These are phyloP conservation scores for Pythium vanterpoolii DNA, from an alignment of 352 stramenopile genomes.

Conservation along the genomic window DNA sequence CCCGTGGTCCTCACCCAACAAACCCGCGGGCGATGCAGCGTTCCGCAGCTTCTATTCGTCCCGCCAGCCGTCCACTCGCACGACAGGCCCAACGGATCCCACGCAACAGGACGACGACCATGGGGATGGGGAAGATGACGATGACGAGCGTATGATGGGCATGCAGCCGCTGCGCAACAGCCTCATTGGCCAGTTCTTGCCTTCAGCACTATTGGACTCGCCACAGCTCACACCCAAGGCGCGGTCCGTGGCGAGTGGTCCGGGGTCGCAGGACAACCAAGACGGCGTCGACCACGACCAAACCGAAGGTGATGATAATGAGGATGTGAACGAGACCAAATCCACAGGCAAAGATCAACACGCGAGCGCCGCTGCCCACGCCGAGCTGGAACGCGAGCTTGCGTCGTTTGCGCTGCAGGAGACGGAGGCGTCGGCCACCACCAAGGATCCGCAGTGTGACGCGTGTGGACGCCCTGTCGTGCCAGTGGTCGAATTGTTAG, in stretches of 20 bases:
- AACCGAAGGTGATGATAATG: not conserved
- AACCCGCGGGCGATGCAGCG: constrained; percentile 14
- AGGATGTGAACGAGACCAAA: not conserved
- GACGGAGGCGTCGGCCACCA: not conserved
- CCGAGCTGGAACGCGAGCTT: constrained; percentile 16
- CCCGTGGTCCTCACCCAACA: constrained; percentile 29
- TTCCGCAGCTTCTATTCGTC: constrained; percentile 62
- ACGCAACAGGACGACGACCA: not conserved
- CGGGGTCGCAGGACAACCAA: constrained; percentile 12
- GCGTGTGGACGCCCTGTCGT: constrained; percentile 11
- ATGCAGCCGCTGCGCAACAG: constrained; percentile 63
- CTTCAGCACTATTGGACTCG: constrained; percentile 74
- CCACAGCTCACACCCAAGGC: constrained; percentile 71
- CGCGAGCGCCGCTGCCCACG: not conserved
- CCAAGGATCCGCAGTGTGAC: constrained; percentile 14
- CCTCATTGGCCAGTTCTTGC: constrained; percentile 78
- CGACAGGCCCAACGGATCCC: not conserved
- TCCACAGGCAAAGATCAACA: not conserved
- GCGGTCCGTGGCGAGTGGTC: constrained; percentile 11
- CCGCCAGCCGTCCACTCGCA: not conserved
- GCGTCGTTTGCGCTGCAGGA: constrained; percentile 14
- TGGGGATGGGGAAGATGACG: constrained; percentile 25
- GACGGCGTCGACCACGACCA: constrained; percentile 1
- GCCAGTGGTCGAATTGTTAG: constrained; percentile 18
- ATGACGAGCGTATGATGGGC: constrained; percentile 57